Conservation (phyloP, 257 asterid species). For the Nicotiana obtusifolia region DNA sequence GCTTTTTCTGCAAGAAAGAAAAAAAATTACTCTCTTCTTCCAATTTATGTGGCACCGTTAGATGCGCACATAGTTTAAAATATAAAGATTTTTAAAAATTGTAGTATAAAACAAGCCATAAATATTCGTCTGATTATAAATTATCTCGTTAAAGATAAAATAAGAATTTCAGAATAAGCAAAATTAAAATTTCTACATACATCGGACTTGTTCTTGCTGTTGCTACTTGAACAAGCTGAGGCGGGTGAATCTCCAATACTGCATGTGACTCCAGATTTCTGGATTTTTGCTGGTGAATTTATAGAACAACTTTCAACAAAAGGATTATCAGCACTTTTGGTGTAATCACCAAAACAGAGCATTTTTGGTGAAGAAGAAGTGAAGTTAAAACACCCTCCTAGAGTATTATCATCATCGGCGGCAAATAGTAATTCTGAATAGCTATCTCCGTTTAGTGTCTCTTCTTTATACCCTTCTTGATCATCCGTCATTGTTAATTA, state of each 20-base stretch:
- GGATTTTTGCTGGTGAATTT: conserved; percentile 18
- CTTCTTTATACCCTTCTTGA: conserved; percentile 32
- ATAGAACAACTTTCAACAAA: background rate
- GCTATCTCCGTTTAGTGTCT: conserved; percentile 39
- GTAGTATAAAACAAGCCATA: too few species aligned
- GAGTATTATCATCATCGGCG: conserved; percentile 27
- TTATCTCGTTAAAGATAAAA: too few species aligned
- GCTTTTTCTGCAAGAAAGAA: conserved; percentile 33
- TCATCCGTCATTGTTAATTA: conserved; percentile 36
- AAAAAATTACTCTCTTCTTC: background rate
- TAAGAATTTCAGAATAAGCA: background rate
- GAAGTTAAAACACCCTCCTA: conserved; percentile 26
- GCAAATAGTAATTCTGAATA: conserved; percentile 63
- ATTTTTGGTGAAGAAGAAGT: conserved; percentile 38
- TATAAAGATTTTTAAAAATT: too few species aligned
- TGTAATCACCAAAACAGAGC: conserved; percentile 61
- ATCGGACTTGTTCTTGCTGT: conserved; percentile 18
- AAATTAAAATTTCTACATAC: background rate
- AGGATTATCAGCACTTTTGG: background rate
- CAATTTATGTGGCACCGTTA: too few species aligned
- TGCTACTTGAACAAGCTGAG: conserved; percentile 25
- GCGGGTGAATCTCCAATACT: conserved; percentile 28
- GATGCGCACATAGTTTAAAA: too few species aligned
- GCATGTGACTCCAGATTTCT: conserved; percentile 41
- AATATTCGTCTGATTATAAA: too few species aligned